Evolutionary conservation across 495 filamentous ascomycete species (phyloP).

Genomic region (Staphylotrichum tortipilum): DNA sequence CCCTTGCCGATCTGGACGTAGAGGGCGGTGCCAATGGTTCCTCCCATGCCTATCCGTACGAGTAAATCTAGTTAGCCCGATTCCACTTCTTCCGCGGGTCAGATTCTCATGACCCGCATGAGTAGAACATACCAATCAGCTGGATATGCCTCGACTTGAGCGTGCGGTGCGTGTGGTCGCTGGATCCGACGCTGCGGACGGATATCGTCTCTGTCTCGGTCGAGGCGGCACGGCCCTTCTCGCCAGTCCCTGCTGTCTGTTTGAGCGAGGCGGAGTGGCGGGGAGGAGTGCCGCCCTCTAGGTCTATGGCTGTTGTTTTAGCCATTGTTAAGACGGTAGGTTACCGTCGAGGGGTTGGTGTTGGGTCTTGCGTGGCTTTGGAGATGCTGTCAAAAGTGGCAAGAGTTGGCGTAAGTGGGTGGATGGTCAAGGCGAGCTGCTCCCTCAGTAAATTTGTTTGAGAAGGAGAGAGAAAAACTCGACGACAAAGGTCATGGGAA

Average conservation of each 20-base stretch:
- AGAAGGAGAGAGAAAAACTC: conserved; percentile 39
- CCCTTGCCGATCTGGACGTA: conserved; percentile 55
- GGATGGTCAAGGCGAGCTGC: neutral
- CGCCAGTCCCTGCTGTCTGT: conserved; percentile 8
- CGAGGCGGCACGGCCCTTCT: neutral
- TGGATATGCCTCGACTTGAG: conserved; percentile 46
- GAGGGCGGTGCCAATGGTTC: conserved; percentile 33
- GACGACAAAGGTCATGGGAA: conserved; percentile 30
- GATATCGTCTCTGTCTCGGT: neutral
- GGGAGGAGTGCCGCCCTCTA: conserved; percentile 5
- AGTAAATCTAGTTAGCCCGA: neutral
- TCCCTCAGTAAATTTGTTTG: conserved; percentile 28
- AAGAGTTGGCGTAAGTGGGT: no score
- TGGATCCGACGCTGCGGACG: neutral
- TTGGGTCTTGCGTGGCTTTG: no score
- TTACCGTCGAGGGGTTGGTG: neutral
- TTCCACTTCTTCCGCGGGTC: no score
- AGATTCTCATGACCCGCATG: no score
- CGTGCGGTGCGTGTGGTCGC: conserved; percentile 32
- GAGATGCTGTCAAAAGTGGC: no score
- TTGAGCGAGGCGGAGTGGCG: neutral
- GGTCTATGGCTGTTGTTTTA: neutral
- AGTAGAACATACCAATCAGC: conserved; percentile 32
- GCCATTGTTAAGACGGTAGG: neutral
- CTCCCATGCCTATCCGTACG: conserved; percentile 45